Base-by-base conservation (phyloP, 495 filamentous ascomycete genomes). In the Aspergillus affinis region DNA sequence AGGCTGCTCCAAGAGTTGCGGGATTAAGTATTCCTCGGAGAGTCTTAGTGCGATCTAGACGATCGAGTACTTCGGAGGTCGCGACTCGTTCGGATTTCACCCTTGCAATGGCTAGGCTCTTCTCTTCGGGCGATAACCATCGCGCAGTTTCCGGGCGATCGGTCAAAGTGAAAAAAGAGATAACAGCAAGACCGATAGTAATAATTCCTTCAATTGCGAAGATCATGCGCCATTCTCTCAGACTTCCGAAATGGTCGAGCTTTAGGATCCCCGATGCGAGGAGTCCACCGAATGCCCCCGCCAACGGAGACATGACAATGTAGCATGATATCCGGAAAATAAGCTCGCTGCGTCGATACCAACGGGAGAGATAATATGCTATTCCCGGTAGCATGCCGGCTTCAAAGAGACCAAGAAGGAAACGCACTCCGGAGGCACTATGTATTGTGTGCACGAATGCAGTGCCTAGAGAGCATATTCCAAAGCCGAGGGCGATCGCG, bases 171-270 rank as follows among this genome's bases (percentile, higher is more conserved):
- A 83, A 79, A 51, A 78, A 92, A 1, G 81, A 77, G 18, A 86
- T 61, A 4, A 86, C 48, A 0, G 81, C 84, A 4, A 89, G 71
- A 2, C 84, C 54, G 57, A 90, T 77, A 0, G 83, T 87, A 30
- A 90, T 86, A 9, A 91, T 72, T 0, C 90, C 90, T 68, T 93
- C 90, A 26, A 90, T 86, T 13, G 90, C 78, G 67, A 92, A 92
- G 19, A 93, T 78, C 30, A 91, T 80, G 17, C 87, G 77, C 90
- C 90, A 92, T 20, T 78, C 84, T 46, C 66, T 66, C 0, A 82
- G 66, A 56, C 67, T 58, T 4, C 79, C 79, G 48, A 81, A 78
- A 59, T 75, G 64, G 48, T 73, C 64, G 1, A 83, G 68, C 7
- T 66, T 75, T 8, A 81, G 67, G 30, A 83, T 81, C 2, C 66